Conservation (phyloP, 2,329 filamentous ascomycete genomes). For the Drechslerella coelobrocha region DNA sequence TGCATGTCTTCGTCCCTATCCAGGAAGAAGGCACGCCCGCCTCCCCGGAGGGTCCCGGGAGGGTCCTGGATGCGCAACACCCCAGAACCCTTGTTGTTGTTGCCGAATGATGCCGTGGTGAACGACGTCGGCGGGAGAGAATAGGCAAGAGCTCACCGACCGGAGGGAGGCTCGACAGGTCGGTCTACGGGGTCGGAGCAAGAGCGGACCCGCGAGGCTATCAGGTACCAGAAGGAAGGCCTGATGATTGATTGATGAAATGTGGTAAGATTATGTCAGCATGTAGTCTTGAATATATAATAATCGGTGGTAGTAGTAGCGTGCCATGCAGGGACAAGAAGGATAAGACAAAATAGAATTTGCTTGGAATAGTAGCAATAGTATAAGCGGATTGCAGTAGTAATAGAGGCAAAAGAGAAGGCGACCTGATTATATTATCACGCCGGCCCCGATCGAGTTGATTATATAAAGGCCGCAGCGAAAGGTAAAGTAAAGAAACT, state of each 20-base stretch:
- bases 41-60: constrained; percentile 46
- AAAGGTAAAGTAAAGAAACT: neutral
- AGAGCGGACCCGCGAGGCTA: constrained; percentile 19
- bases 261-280: constrained; percentile 46
- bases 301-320: constrained; percentile 10
- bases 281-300: constrained; percentile 31
- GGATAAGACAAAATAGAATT: neutral
- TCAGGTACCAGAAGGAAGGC: constrained; percentile 13
- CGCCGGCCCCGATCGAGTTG: constrained; percentile 3
- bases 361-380: neutral
- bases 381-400: neutral
- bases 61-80: constrained; percentile 43
- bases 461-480: constrained; percentile 5
- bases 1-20: constrained; percentile 20
- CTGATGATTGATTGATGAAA: neutral
- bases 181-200: constrained; percentile 8
- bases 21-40: constrained; percentile 44
- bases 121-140: constrained; percentile 40
- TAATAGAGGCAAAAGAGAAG: neutral
- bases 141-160: constrained; percentile 23
- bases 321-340: constrained; percentile 7
- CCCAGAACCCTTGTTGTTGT: constrained; percentile 43
- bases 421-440: constrained; percentile 8
- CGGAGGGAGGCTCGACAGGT: constrained; percentile 12
- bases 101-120: constrained; percentile 48